Base-by-base conservation (phyloP, 169 alveolate genomes). In the Plasmodium billcollinsi region DNA sequence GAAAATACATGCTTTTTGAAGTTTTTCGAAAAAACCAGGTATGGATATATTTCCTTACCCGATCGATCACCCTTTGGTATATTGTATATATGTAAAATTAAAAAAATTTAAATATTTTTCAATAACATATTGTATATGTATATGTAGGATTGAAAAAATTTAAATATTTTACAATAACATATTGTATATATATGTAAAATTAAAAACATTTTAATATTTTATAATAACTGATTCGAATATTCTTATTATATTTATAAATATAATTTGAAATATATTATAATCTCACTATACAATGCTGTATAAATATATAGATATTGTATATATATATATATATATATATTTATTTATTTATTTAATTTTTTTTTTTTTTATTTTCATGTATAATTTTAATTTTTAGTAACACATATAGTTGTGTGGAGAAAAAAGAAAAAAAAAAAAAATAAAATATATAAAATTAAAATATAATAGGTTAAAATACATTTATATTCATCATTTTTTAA, bases 31-130 rank as follows among this genome's bases (percentile, higher is more conserved):
- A 93, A 71, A 24, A 91, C 95, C 14, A 93, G 43, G 26, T 90
- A 91, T 69, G 96, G 96, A 4, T 93, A 93, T 80, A 91, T 94
- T 26, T 88, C 93, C 21, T 78, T 93, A 90, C 96, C 96, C 0
- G 96, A 93, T 33, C 58, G 62, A 33, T 72, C 96, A 1, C 90
- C 88, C 45, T 91, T 72, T 69, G 96, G 96, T 9, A 93, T 94
- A 29, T 63, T 90, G 26, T 93, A 91, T 78, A 93, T 93, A 21
- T 90, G 94, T 58, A 93, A 93, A 88, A 88, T 93, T 63, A 75
- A 86, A 29, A 80, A 90, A 65, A 73, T 63, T 62, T 83, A 62
- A 88, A 61, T 21, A 61, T 85, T 20, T 71, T 29, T 9, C 71
- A 20, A n/a, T 58, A 39, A 33, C 24, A 93, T 94, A 29, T 63